Base-by-base conservation (phyloP, 371 early-diverging fungal genomes). In the Syncephalastrum monosporum region DNA sequence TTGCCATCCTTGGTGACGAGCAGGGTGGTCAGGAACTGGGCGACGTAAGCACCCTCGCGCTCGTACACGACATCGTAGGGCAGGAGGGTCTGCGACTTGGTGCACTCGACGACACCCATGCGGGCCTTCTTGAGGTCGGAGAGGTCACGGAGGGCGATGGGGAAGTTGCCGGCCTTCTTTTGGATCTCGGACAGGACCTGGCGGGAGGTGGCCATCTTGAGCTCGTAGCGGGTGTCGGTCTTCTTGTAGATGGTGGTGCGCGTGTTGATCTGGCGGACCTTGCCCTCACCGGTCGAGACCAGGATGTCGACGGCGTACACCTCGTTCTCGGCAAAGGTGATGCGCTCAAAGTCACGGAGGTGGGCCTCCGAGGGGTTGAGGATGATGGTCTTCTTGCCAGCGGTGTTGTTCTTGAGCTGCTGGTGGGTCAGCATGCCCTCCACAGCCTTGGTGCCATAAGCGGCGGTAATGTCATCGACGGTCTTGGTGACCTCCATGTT, bases 191-290 rank as follows among this genome's bases (percentile, higher is more conserved):
- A 77, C 56, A 88, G 70, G n/a, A 91, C 83, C 5, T 74, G 73
- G 62, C 93, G 91, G 42, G 94, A 88, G 33, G 95, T 73, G 27
- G 91, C 80, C 86, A 95, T 89, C 86, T 95, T 95, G 71, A 96
- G 85, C 64, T 81, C 79, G 82, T 94, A 95, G 59, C 79, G 87
- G 68, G 81, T 82, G 60, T 81, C 85, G 42, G 92, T 93, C 81
- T 93, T 91, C 81, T 90, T 91, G 91, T 85, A 97, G 68, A 97
- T 80, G 59, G 93, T 95, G 65, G 96, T 94, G 71, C 96, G 91
- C 43, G 77, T 72, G 52, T 86, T 81, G 50, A 81, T 65, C 57
- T 81, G 75, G 68, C 86, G 85, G 69, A 82, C 78, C 78, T 93
- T 94, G 58, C 96, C 98, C 45, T 93, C 93, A 53, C 94, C 95